These are phyloP conservation scores for Grosmannia clavigera DNA, from an alignment of 2,329 filamentous ascomycete species.

Conservation along the genomic window DNA sequence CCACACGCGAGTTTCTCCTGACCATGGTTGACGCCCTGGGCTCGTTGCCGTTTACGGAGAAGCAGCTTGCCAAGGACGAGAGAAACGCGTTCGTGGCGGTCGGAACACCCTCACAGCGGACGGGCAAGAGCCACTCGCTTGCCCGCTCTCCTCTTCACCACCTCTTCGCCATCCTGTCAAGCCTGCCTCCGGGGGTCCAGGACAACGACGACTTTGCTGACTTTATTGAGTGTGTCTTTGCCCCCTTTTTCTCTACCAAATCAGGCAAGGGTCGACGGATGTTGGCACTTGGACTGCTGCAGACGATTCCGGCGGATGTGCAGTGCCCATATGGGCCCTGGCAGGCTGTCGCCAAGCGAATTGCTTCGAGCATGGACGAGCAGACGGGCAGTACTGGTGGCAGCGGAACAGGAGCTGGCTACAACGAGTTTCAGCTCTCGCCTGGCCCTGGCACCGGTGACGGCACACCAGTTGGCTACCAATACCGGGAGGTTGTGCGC, in stretches of 20 bases:
- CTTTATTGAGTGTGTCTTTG: slow-evolving; percentile 39
- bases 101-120: slow-evolving; percentile 53
- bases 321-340: slow-evolving; percentile 37
- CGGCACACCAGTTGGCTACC: slow-evolving; percentile 44
- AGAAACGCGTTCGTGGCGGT: slow-evolving; percentile 46
- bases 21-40: slow-evolving; percentile 40
- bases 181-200: slow-evolving; percentile 30
- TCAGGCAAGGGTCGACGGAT: slow-evolving; percentile 29
- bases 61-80: slow-evolving; percentile 36
- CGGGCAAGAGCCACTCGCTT: slow-evolving; percentile 35
- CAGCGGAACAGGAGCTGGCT: background rate
- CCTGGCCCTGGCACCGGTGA: slow-evolving; percentile 2
- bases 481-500: slow-evolving; percentile 57
- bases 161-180: slow-evolving; percentile 48
- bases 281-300: slow-evolving; percentile 38
- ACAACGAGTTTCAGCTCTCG: slow-evolving; percentile 3
- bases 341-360: slow-evolving; percentile 35
- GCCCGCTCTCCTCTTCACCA: slow-evolving; percentile 52
- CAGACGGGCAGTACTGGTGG: background rate
- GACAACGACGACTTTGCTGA: slow-evolving; percentile 33
- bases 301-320: slow-evolving; percentile 31
- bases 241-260: slow-evolving; percentile 45
- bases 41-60: slow-evolving; percentile 50
- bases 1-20: slow-evolving; percentile 37
- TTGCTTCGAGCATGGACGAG: slow-evolving; percentile 30